These are phyloP conservation scores for Cytospora leucostoma DNA, from an alignment of 2,329 filamentous ascomycete genomes.

Conservation along the genomic window DNA sequence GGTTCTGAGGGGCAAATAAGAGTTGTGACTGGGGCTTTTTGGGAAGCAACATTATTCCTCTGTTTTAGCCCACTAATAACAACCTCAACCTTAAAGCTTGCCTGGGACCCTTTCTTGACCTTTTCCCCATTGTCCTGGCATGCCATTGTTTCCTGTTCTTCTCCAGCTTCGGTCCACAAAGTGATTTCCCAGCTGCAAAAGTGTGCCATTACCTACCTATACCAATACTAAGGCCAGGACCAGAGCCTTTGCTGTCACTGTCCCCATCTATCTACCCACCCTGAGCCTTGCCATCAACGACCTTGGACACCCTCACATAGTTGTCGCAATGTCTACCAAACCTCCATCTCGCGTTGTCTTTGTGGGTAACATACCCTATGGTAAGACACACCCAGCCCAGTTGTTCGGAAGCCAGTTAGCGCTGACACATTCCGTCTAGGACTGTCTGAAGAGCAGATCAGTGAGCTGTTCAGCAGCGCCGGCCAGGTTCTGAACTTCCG, in stretches of 20 bases:
- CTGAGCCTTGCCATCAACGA: too few species aligned
- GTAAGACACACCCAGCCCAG: conserved; percentile 41
- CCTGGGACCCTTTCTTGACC: not conserved
- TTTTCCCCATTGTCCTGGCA: not conserved
- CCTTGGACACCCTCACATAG: not conserved
- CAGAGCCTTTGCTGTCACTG: not conserved
- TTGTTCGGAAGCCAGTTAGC: not conserved
- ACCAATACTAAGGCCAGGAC: not conserved
- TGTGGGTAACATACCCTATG: conserved; percentile 84
- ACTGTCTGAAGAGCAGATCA: conserved; percentile 93
- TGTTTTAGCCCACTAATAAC: not conserved
- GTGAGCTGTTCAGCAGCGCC: conserved; percentile 86
- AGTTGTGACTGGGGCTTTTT: not conserved
- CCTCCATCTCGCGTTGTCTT: conserved; percentile 79
- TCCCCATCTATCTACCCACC: not conserved
- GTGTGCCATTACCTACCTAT: not conserved
- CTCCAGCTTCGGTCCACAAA: conserved; percentile 1
- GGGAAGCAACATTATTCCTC: not conserved
- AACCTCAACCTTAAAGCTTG: not conserved
- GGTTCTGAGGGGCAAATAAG: not conserved
- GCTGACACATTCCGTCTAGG: conserved; percentile 53
- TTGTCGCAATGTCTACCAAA: conserved; percentile 65
- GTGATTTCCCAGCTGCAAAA: conserved; percentile 1
- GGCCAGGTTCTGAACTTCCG: conserved; percentile 91
- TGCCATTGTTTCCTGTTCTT: not conserved